Percentiles rank a stretch among this genome's conserved stretches.
Conservation (phyloP, 2,329 filamentous ascomycete species). For the Colletotrichum sp. region DNA sequence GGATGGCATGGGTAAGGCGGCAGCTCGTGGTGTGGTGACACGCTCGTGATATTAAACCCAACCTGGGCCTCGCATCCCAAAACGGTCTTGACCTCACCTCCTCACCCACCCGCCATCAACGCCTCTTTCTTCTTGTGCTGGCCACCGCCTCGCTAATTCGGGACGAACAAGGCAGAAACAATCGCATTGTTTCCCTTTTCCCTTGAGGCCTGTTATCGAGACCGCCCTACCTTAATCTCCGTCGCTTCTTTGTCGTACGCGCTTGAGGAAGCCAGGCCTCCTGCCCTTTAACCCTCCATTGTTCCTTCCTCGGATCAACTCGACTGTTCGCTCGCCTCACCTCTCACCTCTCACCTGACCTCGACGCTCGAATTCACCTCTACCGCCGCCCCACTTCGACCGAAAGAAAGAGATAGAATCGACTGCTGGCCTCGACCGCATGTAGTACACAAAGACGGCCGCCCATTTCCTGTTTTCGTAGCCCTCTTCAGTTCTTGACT, state of each 20-base stretch:
- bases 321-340: neutral
- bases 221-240: slow-evolving; percentile 9
- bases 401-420: neutral
- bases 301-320: slow-evolving; percentile 1
- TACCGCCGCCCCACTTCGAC: neutral
- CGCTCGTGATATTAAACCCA: slow-evolving; percentile 18
- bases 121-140: neutral
- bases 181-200: slow-evolving; percentile 18
- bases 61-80: slow-evolving; percentile 5
- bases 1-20: slow-evolving; percentile 8
- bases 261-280: slow-evolving; percentile 13
- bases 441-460: neutral
- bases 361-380: neutral
- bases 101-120: slow-evolving; percentile 1
- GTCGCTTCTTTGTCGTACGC: neutral
- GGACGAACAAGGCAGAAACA: slow-evolving; percentile 17
- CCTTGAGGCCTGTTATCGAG: slow-evolving; percentile 6
- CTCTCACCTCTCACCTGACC: neutral
- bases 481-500: slow-evolving; percentile 20
- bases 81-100: neutral
- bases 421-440: neutral
- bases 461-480: neutral
- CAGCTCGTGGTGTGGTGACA: neutral
- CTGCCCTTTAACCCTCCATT: slow-evolving; percentile 5
- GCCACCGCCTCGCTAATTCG: neutral